phyloP scores from a whole-genome alignment of 2,329 filamentous ascomycete species.

The Aquanectria penicillioides region DNA sequence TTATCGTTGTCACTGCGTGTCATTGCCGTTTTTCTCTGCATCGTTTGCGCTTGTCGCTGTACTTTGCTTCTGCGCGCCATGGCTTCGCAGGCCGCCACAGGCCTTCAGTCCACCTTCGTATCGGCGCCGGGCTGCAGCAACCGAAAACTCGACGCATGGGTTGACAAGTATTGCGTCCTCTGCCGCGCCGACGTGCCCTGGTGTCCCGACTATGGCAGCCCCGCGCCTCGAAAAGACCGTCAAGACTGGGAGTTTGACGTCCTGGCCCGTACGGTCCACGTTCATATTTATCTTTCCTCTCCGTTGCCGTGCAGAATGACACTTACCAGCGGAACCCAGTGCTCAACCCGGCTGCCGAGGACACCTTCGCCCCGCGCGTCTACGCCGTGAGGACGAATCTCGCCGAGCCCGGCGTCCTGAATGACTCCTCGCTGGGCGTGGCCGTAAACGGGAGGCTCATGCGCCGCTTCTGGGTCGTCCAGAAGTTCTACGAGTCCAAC shows the following conservation, averaged over 20 bases:
- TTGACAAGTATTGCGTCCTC: conserved; percentile 4
- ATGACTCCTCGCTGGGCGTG: not conserved
- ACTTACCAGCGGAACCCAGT: not conserved
- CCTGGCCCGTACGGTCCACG: not conserved
- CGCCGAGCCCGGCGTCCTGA: not conserved
- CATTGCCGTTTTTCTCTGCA: too few relatives aligned
- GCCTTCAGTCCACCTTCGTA: not conserved
- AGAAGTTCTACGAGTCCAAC: conserved; percentile 5
- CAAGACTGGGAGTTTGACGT: conserved; percentile 2
- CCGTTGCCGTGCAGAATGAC: too few relatives aligned
- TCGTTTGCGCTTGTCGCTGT: too few relatives aligned
- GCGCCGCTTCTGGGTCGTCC: not conserved
- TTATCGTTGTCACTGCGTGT: too few relatives aligned
- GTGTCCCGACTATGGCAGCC: not conserved
- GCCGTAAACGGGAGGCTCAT: not conserved
- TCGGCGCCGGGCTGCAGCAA: not conserved
- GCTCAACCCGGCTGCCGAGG: not conserved
- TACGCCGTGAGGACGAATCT: conserved; percentile 1
- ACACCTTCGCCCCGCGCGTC: not conserved
- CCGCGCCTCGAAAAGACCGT: not conserved
- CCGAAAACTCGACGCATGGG: not conserved
- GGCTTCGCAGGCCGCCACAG: not conserved
- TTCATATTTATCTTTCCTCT: not conserved
- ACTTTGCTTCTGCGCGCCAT: too few relatives aligned
- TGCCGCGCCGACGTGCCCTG: not conserved